Percentiles rank a stretch among this genome's conserved stretches.
Conservation (phyloP, 495 filamentous ascomycete genomes). For the Neurospora pannonica region DNA sequence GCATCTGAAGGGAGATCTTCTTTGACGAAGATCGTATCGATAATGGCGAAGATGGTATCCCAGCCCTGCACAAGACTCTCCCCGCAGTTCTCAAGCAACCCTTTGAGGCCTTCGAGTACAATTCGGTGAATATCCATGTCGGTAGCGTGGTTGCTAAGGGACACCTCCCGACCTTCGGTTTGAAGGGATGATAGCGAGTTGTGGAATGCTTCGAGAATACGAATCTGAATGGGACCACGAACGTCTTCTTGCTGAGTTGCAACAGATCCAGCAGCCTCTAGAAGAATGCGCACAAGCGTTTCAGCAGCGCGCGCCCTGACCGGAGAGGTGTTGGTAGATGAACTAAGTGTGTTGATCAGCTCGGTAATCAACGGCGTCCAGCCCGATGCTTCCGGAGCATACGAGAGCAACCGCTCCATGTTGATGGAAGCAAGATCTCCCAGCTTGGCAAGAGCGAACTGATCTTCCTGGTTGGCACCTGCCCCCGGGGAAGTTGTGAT, state of each 20-base stretch:
- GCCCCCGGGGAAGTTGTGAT: constrained; percentile 45
- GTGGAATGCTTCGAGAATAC: constrained; percentile 61
- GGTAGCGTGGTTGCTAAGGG: constrained; percentile 44
- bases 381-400: constrained; percentile 53
- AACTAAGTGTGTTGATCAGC: constrained; percentile 56
- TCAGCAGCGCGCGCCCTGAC: constrained; percentile 65
- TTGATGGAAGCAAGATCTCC: constrained; percentile 72
- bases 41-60: constrained; percentile 75
- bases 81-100: constrained; percentile 79
- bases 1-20: constrained; percentile 17
- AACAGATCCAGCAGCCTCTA: constrained; percentile 49
- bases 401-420: constrained; percentile 59
- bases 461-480: constrained; percentile 51
- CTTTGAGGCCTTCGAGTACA: constrained; percentile 69
- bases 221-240: constrained; percentile 51
- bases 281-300: constrained; percentile 63
- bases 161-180: constrained; percentile 32
- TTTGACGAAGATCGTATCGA: constrained; percentile 68
- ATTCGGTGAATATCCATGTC: constrained; percentile 78
- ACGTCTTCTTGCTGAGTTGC: constrained; percentile 38
- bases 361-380: constrained; percentile 66
- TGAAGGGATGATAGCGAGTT: constrained; percentile 41
- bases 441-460: constrained; percentile 76
- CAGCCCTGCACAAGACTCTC: constrained; percentile 75
- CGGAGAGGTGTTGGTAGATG: constrained; percentile 39